Base-by-base conservation (phyloP, 1,284 basidiomycete genomes). In the Sphagnurus paluster region DNA sequence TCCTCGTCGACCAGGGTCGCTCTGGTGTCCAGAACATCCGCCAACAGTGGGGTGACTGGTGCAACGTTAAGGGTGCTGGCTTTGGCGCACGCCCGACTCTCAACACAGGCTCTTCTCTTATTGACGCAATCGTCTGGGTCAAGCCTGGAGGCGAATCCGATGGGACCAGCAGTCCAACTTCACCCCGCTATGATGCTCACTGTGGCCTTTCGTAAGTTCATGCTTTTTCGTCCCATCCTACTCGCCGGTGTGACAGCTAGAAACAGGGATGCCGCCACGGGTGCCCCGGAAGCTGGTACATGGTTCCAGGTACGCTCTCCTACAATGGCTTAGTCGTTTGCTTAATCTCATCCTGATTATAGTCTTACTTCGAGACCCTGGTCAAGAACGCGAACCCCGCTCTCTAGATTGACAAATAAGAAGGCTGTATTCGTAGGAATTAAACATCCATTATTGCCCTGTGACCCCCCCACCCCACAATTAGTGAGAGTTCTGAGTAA, bases 101-200 rank as follows among this genome's bases (percentile, higher is more conserved):
- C 44, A 75, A 71, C 69, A 82, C 79, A 24, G 76, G 77, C 32
- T 74, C 70, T 42, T 62, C 67, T 39, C 65, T 75, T 58, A 79
- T 84, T 54, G 82, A 84, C 57, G 65, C 79, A 37, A 77, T 84
- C 60, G 79, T 83, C 51, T 84, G 80, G 81, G 74, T 81, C 55
- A 84, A 85, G 69, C 80, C 82, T 44, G 80, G 80, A 73, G 81
- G 81, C 54, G 81, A 84, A 65, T 79, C 72, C 50, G 82, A 84
- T 59, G 81, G 81, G 53, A 84, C 81, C 34, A 77, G 73, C 53
- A 75, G 84, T 71, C 72, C 69, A 39, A 76, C 75, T 11, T 65
- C 81, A n/a, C 55, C 74, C 14, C 75, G 81, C 44, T 84, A 72
- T 62, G 82, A 85, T 63, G 66, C 69, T 44, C 75, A 76, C 50